Conservation (phyloP, 352 stramenopile species). For the Pythium grandisporangium region DNA sequence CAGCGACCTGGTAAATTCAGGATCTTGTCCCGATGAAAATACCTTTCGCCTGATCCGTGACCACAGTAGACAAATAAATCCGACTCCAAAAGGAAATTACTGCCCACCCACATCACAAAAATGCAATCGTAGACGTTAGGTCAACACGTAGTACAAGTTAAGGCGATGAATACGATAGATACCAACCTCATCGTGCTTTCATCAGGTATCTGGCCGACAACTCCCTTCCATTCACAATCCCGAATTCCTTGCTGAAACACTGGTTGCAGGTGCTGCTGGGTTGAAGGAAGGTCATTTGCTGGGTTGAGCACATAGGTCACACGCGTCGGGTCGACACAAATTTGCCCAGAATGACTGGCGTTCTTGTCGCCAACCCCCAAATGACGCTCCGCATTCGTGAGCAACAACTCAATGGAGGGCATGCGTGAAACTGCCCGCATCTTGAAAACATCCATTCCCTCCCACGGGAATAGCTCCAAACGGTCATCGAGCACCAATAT, state of each 20-base stretch:
- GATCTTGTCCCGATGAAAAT: conserved; percentile 82
- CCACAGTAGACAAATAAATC: conserved; percentile 97
- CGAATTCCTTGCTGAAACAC: conserved; percentile 24
- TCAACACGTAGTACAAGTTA: no score
- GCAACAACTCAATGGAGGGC: conserved; percentile 55
- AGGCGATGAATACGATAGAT: no score
- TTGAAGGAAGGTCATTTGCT: conserved; percentile 56
- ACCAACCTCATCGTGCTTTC: conserved; percentile 42
- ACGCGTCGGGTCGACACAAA: conserved; percentile 1
- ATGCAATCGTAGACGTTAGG: no score
- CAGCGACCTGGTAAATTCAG: conserved; percentile 29
- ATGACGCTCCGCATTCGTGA: conserved; percentile 14
- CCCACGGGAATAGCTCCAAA: conserved; percentile 74
- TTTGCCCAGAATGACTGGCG: background rate
- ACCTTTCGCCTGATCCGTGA: conserved; percentile 93
- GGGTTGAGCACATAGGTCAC: conserved; percentile 71
- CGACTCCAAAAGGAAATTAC: conserved; percentile 23
- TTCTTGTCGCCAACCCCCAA: background rate
- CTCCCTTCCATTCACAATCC: conserved; percentile 39
- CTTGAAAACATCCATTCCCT: conserved; percentile 54
- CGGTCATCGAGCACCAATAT: conserved; percentile 60
- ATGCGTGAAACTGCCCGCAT: conserved; percentile 48
- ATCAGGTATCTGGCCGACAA: conserved; percentile 35
- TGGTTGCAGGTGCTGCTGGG: conserved; percentile 44
- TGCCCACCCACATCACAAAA: no score